phyloP scores from a whole-genome alignment of 345 rosid species.

The Schrenkiella parvula region DNA sequence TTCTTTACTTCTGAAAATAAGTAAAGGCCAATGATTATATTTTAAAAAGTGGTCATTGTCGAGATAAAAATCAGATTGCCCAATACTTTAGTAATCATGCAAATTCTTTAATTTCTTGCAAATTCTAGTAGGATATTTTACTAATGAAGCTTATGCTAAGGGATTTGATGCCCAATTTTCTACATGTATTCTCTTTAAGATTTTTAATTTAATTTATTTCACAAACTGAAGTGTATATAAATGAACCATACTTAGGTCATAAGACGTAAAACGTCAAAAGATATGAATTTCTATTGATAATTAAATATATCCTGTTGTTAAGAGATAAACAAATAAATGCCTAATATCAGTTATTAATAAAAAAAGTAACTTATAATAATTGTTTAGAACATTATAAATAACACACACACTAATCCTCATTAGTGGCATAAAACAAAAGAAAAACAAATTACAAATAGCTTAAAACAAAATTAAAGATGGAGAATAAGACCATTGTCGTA shows the following conservation, averaged over 20 bases:
- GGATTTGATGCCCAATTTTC: too few relatives aligned
- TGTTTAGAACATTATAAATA: not conserved
- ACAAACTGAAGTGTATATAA: not conserved
- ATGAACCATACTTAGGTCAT: not conserved
- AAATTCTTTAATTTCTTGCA: too few relatives aligned
- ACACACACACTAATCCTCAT: not conserved
- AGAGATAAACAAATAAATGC: not conserved
- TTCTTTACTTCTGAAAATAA: too few relatives aligned
- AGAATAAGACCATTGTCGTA: not conserved
- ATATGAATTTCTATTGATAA: not conserved
- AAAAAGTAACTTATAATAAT: not conserved
- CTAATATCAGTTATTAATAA: not conserved
- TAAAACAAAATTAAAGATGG: not conserved
- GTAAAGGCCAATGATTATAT: too few relatives aligned
- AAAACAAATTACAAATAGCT: not conserved
- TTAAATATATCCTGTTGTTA: not conserved
- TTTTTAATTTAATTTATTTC: not conserved
- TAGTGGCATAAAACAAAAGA: not conserved
- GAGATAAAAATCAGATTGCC: too few relatives aligned
- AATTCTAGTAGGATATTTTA: too few relatives aligned
- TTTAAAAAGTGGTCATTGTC: too few relatives aligned
- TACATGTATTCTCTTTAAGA: too few relatives aligned
- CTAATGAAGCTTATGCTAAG: too few relatives aligned
- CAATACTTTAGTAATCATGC: too few relatives aligned
- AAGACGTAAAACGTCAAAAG: not conserved